These are phyloP conservation scores for Hygrophila difformis DNA, from an alignment of 257 asterid species.

Conservation along the genomic window DNA sequence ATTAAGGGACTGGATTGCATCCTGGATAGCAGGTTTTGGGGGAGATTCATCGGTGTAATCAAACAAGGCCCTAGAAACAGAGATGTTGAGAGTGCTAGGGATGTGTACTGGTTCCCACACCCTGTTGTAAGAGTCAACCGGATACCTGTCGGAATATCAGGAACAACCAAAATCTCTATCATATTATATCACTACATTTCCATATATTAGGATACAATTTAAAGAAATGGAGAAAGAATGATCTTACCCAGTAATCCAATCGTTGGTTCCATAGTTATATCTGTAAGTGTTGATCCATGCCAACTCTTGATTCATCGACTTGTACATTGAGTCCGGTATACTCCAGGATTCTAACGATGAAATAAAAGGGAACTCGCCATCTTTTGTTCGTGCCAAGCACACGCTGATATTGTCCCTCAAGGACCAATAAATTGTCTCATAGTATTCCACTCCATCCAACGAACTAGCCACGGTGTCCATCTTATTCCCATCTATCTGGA, in stretches of 20 bases:
- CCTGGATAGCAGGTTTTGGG: slow-evolving; percentile 3
- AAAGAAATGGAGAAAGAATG: too few species aligned
- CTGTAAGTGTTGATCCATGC: slow-evolving; percentile 17
- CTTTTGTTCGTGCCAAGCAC: slow-evolving; percentile 14
- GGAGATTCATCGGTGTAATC: background rate
- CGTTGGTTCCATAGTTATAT: slow-evolving; percentile 10
- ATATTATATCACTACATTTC: too few species aligned
- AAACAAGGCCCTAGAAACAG: background rate
- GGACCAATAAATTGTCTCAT: slow-evolving; percentile 15
- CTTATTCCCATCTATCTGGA: slow-evolving; percentile 19
- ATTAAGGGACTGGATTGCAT: slow-evolving; percentile 11
- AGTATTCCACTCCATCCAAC: background rate
- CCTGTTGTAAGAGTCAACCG: slow-evolving; percentile 12
- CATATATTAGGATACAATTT: too few species aligned
- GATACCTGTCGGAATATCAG: too few species aligned
- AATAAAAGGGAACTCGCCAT: slow-evolving; percentile 12
- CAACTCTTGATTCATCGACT: slow-evolving; percentile 6
- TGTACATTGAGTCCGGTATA: slow-evolving; percentile 6
- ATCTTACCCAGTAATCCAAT: slow-evolving; percentile 12
- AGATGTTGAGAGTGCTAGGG: background rate
- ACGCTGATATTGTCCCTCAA: slow-evolving; percentile 2
- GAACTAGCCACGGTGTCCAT: slow-evolving; percentile 11
- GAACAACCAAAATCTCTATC: too few species aligned
- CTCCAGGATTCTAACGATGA: slow-evolving; percentile 17
- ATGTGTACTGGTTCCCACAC: slow-evolving; percentile 8